A percentile compares a stretch with the other conserved stretches of the same genome.
phyloP scores from a whole-genome alignment of 164 flowering plant species.

The Chimonanthus praecox region DNA sequence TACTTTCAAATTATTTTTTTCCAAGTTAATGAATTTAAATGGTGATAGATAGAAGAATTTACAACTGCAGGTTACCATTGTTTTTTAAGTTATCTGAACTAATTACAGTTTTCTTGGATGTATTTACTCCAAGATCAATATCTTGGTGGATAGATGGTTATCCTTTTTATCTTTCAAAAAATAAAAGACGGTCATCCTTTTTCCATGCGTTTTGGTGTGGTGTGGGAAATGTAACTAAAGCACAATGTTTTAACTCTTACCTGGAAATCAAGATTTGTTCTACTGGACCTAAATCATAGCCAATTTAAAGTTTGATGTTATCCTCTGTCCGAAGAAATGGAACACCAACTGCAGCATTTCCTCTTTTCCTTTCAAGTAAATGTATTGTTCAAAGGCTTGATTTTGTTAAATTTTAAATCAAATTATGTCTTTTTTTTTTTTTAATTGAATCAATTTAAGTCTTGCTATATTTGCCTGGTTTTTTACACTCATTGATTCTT shows the following conservation, averaged over 20 bases:
- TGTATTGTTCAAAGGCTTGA: not conserved
- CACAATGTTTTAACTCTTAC: not conserved
- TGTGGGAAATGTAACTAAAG: not conserved
- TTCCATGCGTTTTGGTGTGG: not conserved
- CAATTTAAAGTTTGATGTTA: not conserved
- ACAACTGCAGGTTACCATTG: too few species aligned
- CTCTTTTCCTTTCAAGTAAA: not conserved
- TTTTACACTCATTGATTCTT: not conserved
- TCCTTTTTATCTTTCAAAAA: too few species aligned
- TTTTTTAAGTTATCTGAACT: too few species aligned
- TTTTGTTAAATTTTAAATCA: not conserved
- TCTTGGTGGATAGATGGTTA: too few species aligned
- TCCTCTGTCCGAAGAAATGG: not conserved
- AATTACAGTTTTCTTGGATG: too few species aligned
- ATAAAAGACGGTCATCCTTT: not conserved
- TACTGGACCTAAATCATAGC: not conserved
- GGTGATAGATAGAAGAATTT: too few species aligned
- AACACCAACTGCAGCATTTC: not conserved
- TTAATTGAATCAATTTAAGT: not conserved
- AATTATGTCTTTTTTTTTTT: not conserved
- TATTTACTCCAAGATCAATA: too few species aligned
- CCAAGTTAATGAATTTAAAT: too few species aligned
- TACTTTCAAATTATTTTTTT: too few species aligned
- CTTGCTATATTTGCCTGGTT: not conserved
- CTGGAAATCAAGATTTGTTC: not conserved